Conservation (phyloP, 495 filamentous ascomycete species). For the Talaromyces wortmannii region DNA sequence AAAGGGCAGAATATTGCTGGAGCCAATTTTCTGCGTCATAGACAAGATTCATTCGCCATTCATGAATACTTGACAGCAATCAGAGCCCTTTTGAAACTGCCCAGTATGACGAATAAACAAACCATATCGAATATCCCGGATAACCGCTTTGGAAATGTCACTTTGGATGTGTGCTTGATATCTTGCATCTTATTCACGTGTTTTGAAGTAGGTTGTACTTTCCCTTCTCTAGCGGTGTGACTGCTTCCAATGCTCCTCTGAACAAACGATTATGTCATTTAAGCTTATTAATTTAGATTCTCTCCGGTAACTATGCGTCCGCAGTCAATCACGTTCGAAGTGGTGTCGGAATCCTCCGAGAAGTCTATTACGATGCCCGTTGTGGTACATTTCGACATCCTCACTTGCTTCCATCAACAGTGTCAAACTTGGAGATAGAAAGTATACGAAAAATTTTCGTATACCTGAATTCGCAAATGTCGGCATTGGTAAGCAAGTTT, state of each 20-base stretch:
- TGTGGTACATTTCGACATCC: conserved; percentile 6
- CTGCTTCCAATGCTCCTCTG: too few relatives aligned
- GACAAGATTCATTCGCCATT: conserved; percentile 28
- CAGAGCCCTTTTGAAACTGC: conserved; percentile 9
- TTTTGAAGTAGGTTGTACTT: conserved; percentile 10
- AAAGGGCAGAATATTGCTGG: neutral
- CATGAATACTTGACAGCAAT: conserved; percentile 47
- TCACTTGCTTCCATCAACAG: conserved; percentile 4
- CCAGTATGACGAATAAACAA: too few relatives aligned
- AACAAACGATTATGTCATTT: too few relatives aligned
- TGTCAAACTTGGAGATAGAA: conserved; percentile 1
- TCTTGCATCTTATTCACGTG: conserved; percentile 30
- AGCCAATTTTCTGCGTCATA: neutral
- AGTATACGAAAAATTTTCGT: conserved; percentile 7
- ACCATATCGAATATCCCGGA: neutral
- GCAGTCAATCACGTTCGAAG: conserved; percentile 23
- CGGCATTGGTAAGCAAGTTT: conserved; percentile 3
- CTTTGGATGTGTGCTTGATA: conserved; percentile 39
- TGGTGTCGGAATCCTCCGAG: conserved; percentile 21
- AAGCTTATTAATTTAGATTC: conserved; percentile 10
- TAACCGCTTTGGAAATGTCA: neutral
- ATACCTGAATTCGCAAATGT: conserved; percentile 10
- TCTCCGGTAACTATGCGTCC: conserved; percentile 24
- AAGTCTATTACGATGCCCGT: conserved; percentile 8
- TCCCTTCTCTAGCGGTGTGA: too few relatives aligned